Base-by-base conservation (phyloP, 2,329 filamentous ascomycete genomes). In the Iodosphaeria phyllophila region DNA sequence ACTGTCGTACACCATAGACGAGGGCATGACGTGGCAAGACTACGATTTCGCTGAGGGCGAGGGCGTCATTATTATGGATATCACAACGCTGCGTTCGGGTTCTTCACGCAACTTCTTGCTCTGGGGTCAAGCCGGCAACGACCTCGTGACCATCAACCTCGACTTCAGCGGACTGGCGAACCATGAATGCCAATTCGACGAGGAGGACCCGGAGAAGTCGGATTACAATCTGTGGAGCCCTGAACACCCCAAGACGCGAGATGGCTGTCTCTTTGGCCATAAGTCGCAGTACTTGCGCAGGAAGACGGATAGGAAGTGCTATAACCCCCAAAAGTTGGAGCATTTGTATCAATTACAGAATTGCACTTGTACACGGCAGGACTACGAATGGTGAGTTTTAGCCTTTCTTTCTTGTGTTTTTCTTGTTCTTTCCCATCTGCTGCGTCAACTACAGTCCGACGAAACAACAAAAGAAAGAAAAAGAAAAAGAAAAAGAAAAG, bases 231-330 rank as follows among this genome's bases (percentile, higher is more conserved):
- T 91, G 5, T 98, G 86, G 86, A 69, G 68, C 23, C 86, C 89
- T 3, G 71, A 69, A 39, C 89, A 95, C 46, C 89, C 89, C 3
- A 54, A 74, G 31, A 65, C 77, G 35, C 54, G 76, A 6, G 60
- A 82, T 33, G 70, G 83, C 36, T 98, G 89, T 48, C 60, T 98
- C 3, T 98, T 98, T 41, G 89, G 89, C 1, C 91, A 95, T 44
- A 65, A 79, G 29, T 72, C 84, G 16, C 67, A 79, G 42, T 98
- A 93, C 42, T 68, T 92, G 40, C 79, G 89, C 45, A 98, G 95
- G 64, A 84, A 77, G 49, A 51, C 60, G n/a, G 69, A 73, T 10
- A 59, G 62, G 12, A 54, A 74, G 23, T 98, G 89, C 56, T 92
- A 73, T 58, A 93, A 92, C 40, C 72, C 75, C 25, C 64, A 66